A percentile compares a stretch with the other conserved stretches of the same genome.
phyloP scores from a whole-genome alignment of 2,329 filamentous ascomycete species.

The Xenoacremonium recifei region DNA sequence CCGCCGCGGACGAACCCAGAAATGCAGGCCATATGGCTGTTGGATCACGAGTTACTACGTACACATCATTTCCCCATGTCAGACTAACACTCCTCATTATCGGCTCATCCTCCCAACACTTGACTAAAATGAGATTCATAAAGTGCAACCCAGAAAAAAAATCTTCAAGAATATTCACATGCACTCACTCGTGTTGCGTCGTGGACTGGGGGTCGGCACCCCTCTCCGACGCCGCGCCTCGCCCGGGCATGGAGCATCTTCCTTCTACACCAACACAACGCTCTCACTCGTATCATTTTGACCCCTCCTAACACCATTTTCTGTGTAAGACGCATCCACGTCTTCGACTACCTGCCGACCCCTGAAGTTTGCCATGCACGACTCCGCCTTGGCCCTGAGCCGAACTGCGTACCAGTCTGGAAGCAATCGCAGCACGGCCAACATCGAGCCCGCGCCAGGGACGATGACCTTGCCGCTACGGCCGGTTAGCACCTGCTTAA shows the following conservation, averaged over 20 bases:
- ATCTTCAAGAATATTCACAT: neutral
- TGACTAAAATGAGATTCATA: neutral
- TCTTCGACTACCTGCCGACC: slow-evolving; percentile 49
- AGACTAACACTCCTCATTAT: too few species aligned
- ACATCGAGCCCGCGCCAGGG: slow-evolving; percentile 36
- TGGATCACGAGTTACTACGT: too few species aligned
- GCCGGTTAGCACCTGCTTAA: slow-evolving; percentile 48
- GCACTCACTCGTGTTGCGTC: too few species aligned
- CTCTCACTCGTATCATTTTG: slow-evolving; percentile 32
- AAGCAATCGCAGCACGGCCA: slow-evolving; percentile 47
- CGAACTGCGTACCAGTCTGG: slow-evolving; percentile 63
- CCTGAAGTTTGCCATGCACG: slow-evolving; percentile 42
- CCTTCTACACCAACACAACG: slow-evolving; percentile 35
- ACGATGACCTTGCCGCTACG: slow-evolving; percentile 48
- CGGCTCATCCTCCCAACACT: neutral
- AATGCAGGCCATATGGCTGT: too few species aligned
- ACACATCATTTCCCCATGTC: too few species aligned
- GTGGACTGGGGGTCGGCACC: too few species aligned
- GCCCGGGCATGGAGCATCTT: too few species aligned
- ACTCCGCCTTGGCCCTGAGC: slow-evolving; percentile 42
- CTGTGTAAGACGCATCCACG: slow-evolving; percentile 37
- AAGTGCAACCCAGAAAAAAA: neutral
- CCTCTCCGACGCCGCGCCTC: too few species aligned
- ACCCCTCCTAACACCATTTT: slow-evolving; percentile 7
- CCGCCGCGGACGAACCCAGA: too few species aligned